Conservation (phyloP, 192 early-diverging fungal genomes). For the Thamnidium elegans region DNA sequence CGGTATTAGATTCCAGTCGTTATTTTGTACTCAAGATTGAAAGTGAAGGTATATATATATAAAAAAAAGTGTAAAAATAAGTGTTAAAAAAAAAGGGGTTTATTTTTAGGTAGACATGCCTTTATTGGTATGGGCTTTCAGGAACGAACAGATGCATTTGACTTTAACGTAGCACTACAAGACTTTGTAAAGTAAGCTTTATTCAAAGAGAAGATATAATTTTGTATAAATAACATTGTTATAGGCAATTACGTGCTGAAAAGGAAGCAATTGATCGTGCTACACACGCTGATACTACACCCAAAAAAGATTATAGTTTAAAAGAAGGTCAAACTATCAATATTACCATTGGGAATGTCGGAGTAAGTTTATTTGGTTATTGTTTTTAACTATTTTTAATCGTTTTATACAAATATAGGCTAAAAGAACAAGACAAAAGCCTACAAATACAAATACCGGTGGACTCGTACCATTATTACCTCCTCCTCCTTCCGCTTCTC, state of each 20-base stretch:
- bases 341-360: constrained; percentile 65
- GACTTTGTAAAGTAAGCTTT: constrained; percentile 67
- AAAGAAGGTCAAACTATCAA: constrained; percentile 81
- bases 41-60: constrained; percentile 54
- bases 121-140: constrained; percentile 85
- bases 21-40: constrained; percentile 85
- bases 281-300: constrained; percentile 37
- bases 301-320: constrained; percentile 72
- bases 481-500: constrained; percentile 38
- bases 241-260: constrained; percentile 52
- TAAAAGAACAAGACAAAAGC: constrained; percentile 22
- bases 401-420: constrained; percentile 2
- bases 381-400: neutral
- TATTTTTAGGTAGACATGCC: constrained; percentile 62
- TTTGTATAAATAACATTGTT: neutral
- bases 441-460: neutral
- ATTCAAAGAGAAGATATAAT: neutral
- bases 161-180: constrained; percentile 88
- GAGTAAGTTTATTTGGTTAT: constrained; percentile 19
- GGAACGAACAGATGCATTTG: constrained; percentile 80
- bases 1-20: constrained; percentile 77
- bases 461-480: constrained; percentile 36
- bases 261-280: constrained; percentile 36
- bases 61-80: neutral
- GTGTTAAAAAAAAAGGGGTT: neutral